Evolutionary conservation across 1,284 basidiomycete species (phyloP).

Genomic region (Mycena sp.): DNA sequence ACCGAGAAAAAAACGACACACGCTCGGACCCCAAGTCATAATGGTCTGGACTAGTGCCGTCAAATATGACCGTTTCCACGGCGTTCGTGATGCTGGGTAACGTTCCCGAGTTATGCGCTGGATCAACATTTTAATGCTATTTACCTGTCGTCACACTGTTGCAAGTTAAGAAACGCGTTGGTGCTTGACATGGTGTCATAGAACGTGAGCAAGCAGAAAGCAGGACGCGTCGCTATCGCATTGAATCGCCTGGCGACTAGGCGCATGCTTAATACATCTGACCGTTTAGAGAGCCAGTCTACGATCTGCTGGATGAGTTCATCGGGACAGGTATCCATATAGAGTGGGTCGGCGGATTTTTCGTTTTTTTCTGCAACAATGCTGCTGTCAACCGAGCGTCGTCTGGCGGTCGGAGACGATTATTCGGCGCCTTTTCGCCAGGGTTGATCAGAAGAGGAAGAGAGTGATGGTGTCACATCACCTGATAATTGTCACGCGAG

Average conservation of each 20-base stretch:
- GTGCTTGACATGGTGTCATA: slow-evolving; percentile 7
- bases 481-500: background rate
- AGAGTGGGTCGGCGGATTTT: too few relatives aligned
- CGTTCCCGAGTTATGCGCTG: too few relatives aligned
- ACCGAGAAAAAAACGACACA: background rate
- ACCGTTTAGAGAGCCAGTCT: background rate
- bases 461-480: background rate
- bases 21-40: slow-evolving; percentile 14
- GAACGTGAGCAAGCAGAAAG: background rate
- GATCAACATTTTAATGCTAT: background rate
- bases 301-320: slow-evolving; percentile 10
- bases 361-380: too few relatives aligned
- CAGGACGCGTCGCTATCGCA: slow-evolving; percentile 7
- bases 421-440: background rate
- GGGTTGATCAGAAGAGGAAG: too few relatives aligned
- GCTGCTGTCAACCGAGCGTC: too few relatives aligned
- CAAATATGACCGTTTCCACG: slow-evolving; percentile 10
- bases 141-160: slow-evolving; percentile 9
- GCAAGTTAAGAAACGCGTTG: background rate
- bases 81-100: background rate
- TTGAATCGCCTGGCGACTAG: slow-evolving; percentile 8
- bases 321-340: slow-evolving; percentile 14
- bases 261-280: slow-evolving; percentile 4
- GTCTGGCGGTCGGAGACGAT: background rate
- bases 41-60: slow-evolving; percentile 12